Evolutionary conservation across 208 protist genomes (phyloP).

Genomic region (Acanthamoeba triangularis): DNA sequence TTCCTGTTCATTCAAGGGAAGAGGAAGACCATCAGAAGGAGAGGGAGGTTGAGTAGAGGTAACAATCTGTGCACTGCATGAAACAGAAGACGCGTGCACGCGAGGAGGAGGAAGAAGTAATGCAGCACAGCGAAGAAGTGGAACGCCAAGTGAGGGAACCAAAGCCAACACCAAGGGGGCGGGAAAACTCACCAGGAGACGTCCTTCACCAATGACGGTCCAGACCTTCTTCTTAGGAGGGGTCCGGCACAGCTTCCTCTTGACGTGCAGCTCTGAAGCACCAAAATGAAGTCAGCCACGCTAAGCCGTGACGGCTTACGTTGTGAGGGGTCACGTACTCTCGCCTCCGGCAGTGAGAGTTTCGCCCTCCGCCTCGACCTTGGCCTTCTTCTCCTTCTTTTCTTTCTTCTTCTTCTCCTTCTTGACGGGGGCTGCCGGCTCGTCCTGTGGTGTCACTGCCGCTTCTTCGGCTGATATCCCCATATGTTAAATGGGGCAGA

Average conservation of each 20-base stretch:
- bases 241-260: not conserved
- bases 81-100: not conserved
- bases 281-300: not conserved
- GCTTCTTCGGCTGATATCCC: not conserved
- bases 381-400: not conserved
- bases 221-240: not conserved
- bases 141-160: not conserved
- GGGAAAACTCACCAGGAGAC: not conserved
- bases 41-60: not conserved
- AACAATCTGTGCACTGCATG: not conserved
- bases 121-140: not conserved
- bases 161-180: not conserved
- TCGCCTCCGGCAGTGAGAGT: too few relatives aligned
- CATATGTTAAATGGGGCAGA: not conserved
- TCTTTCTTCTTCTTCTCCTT: slow-evolving; percentile 27
- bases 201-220: not conserved
- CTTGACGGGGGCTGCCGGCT: not conserved
- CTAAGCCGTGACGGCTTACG: not conserved
- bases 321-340: not conserved
- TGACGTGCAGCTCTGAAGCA: not conserved
- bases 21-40: not conserved
- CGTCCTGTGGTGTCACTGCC: not conserved
- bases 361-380: not conserved
- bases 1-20: not conserved
- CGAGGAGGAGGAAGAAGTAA: not conserved